Evolutionary conservation across 2,329 filamentous ascomycete genomes (phyloP).

Genomic region (Xylaria digitata): DNA sequence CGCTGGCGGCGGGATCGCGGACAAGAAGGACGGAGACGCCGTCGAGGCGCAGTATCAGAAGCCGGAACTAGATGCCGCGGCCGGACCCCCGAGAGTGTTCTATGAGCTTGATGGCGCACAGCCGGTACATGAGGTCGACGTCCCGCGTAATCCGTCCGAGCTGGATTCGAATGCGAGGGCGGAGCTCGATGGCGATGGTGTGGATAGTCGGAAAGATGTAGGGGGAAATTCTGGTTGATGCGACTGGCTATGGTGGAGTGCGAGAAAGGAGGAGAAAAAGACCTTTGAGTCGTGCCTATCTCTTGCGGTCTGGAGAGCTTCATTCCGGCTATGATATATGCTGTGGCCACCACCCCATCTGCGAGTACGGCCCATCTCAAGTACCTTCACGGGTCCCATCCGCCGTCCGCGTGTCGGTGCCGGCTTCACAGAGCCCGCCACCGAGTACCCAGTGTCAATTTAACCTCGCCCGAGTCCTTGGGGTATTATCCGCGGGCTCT

Average conservation of each 20-base stretch:
- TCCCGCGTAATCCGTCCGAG: not conserved
- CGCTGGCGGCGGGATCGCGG: not conserved
- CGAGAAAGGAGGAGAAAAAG: not conserved
- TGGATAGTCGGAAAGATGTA: not conserved
- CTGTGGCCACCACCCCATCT: not conserved
- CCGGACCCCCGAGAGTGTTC: not conserved
- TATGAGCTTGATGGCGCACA: conserved; percentile 19
- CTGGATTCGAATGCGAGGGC: conserved; percentile 15
- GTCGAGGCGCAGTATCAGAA: not conserved
- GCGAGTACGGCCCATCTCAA: not conserved
- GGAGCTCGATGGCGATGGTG: not conserved
- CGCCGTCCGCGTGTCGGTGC: not conserved
- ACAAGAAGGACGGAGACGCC: not conserved
- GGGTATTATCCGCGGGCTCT: not conserved
- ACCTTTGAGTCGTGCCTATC: no score
- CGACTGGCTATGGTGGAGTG: no score
- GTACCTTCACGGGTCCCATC: no score
- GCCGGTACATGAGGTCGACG: not conserved
- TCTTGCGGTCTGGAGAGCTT: not conserved
- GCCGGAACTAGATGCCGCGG: conserved; percentile 13
- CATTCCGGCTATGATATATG: not conserved
- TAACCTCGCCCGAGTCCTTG: not conserved
- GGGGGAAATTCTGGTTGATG: not conserved
- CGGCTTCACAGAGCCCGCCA: no score
- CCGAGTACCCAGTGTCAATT: not conserved